Evolutionary conservation across 2,329 filamentous ascomycete genomes (phyloP).

Genomic region (Blastomyces parvus): DNA sequence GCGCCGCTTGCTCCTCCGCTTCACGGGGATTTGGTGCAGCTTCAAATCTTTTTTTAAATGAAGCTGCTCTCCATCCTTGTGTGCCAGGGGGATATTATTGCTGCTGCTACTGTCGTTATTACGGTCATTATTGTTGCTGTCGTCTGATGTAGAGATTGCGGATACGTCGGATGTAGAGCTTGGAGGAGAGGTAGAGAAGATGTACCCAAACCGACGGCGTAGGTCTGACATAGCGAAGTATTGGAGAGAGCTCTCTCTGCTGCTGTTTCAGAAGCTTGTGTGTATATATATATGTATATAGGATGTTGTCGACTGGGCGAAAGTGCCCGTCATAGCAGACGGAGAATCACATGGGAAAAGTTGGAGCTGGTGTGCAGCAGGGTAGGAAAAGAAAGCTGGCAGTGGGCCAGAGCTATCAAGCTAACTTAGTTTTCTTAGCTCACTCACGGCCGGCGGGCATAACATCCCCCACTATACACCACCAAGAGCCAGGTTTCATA

Average conservation of each 20-base stretch:
- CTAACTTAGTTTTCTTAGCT: not conserved
- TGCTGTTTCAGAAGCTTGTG: not conserved
- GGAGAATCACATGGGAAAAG: conserved; percentile 13
- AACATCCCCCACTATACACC: not conserved
- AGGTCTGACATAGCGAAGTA: conserved; percentile 26
- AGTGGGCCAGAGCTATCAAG: not conserved
- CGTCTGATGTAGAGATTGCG: conserved; percentile 3
- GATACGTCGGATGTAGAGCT: conserved; percentile 7
- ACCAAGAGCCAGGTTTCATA: not conserved
- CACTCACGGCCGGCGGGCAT: not conserved
- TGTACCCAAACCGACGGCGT: conserved; percentile 35
- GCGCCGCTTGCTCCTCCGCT: conserved; percentile 55
- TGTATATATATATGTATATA: not conserved
- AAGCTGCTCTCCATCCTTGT: conserved; percentile 19
- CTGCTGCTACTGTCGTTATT: conserved; percentile 28
- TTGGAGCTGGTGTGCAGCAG: not conserved
- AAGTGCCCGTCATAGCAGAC: conserved; percentile 14
- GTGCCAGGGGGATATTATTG: not conserved
- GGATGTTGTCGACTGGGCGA: conserved; percentile 5
- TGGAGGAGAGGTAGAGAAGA: conserved; percentile 18
- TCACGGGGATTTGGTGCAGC: conserved; percentile 18
- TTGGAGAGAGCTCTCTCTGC: not conserved
- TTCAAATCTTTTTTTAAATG: conserved; percentile 26
- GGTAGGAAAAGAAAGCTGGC: not conserved
- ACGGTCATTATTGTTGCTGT: conserved; percentile 19